Evolutionary conservation across 371 early-diverging fungal genomes (phyloP).

Genomic region (Mortierella sp.): DNA sequence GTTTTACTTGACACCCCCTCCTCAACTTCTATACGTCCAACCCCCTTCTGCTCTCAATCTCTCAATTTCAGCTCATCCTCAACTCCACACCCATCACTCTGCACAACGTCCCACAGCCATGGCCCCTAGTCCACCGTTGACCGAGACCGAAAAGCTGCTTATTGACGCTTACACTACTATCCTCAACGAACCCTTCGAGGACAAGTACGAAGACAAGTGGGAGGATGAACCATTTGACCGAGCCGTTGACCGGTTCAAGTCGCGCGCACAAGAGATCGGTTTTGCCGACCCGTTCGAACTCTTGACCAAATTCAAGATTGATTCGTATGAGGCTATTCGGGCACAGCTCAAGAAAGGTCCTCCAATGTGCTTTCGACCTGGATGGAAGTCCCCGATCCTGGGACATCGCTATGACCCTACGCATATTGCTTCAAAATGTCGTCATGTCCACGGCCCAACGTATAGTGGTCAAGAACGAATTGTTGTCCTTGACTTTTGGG

Average conservation of each 20-base stretch:
- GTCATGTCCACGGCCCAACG: conserved; percentile 29
- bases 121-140: conserved; percentile 33
- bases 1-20: background rate
- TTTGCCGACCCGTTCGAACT: conserved; percentile 50
- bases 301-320: conserved; percentile 41
- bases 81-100: background rate
- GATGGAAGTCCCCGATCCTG: conserved; percentile 47
- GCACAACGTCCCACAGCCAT: background rate
- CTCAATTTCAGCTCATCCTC: background rate
- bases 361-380: conserved; percentile 33
- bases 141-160: conserved; percentile 44
- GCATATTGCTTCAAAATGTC: conserved; percentile 25
- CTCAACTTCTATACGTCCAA: background rate
- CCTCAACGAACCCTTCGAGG: conserved; percentile 43
- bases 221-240: conserved; percentile 51
- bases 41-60: background rate
- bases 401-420: conserved; percentile 25
- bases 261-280: conserved; percentile 48
- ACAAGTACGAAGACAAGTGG: conserved; percentile 53
- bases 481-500: conserved; percentile 51
- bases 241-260: conserved; percentile 50
- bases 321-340: conserved; percentile 45
- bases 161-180: conserved; percentile 50
- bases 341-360: conserved; percentile 49
- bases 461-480: conserved; percentile 29